These are phyloP conservation scores for Silene uniflora DNA, from an alignment of 148 eudicot genomes.

Conservation along the genomic window DNA sequence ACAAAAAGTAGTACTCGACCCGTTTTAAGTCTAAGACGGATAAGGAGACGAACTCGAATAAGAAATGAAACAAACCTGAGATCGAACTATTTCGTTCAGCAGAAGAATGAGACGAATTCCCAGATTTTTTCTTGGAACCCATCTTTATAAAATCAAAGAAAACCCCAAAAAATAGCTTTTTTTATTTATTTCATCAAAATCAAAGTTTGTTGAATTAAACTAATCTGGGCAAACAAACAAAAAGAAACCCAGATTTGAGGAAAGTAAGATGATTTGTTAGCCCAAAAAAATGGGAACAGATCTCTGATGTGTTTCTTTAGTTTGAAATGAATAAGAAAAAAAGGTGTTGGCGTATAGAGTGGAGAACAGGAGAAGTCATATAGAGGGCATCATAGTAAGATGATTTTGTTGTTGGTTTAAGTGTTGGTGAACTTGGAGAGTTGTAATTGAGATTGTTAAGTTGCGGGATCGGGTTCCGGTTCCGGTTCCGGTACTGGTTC, in stretches of 20 bases:
- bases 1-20: too few relatives aligned
- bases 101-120: conserved; percentile 26
- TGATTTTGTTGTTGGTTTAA: neutral
- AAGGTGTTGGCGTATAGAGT: neutral
- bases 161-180: neutral
- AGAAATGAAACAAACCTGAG: conserved; percentile 26
- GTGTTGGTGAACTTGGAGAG: too few relatives aligned
- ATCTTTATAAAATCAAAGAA: conserved; percentile 7
- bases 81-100: conserved; percentile 19
- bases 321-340: neutral
- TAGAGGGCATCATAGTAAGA: neutral
- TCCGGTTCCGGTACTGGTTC: too few relatives aligned
- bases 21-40: too few relatives aligned
- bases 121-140: conserved; percentile 38
- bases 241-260: conserved; percentile 7
- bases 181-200: neutral
- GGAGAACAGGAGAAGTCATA: neutral
- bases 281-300: conserved; percentile 4
- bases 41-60: too few relatives aligned
- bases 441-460: too few relatives aligned
- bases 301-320: conserved; percentile 3
- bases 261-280: neutral
- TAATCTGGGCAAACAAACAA: conserved; percentile 3
- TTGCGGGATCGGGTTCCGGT: too few relatives aligned
- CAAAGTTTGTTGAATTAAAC: neutral